Evolutionary conservation across 192 early-diverging fungal species (phyloP).

Genomic region (Dispira parvispora): DNA sequence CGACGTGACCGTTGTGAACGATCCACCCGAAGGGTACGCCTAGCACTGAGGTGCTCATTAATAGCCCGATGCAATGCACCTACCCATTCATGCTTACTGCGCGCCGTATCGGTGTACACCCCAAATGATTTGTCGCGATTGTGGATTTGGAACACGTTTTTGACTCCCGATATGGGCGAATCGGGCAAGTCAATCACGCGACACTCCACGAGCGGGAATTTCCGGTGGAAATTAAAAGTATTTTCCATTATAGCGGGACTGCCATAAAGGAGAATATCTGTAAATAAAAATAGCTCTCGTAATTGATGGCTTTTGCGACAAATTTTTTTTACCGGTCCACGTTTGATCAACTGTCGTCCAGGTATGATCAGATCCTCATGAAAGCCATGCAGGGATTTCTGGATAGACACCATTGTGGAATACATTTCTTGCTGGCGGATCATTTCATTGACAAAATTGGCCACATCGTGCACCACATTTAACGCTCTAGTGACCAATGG

Average conservation of each 20-base stretch:
- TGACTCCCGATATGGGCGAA: constrained; percentile 21
- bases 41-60: constrained; percentile 30
- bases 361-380: constrained; percentile 50
- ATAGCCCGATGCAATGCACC: constrained; percentile 37
- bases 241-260: constrained; percentile 41
- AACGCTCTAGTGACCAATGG: constrained; percentile 24
- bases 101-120: constrained; percentile 36
- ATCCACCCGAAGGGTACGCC: constrained; percentile 44
- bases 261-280: constrained; percentile 60
- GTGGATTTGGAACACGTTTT: constrained; percentile 59
- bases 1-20: constrained; percentile 25
- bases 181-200: constrained; percentile 34
- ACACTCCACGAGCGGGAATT: constrained; percentile 42
- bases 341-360: constrained; percentile 45
- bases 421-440: constrained; percentile 67
- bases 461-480: constrained; percentile 37
- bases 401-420: constrained; percentile 48
- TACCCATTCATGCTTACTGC: constrained; percentile 49
- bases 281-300: constrained; percentile 55
- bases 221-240: constrained; percentile 50
- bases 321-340: constrained; percentile 52
- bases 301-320: constrained; percentile 57
- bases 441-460: constrained; percentile 60
- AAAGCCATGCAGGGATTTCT: constrained; percentile 42
- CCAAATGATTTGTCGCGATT: constrained; percentile 67